phyloP scores from a whole-genome alignment of 495 filamentous ascomycete genomes.

The Viridothelium virens region DNA sequence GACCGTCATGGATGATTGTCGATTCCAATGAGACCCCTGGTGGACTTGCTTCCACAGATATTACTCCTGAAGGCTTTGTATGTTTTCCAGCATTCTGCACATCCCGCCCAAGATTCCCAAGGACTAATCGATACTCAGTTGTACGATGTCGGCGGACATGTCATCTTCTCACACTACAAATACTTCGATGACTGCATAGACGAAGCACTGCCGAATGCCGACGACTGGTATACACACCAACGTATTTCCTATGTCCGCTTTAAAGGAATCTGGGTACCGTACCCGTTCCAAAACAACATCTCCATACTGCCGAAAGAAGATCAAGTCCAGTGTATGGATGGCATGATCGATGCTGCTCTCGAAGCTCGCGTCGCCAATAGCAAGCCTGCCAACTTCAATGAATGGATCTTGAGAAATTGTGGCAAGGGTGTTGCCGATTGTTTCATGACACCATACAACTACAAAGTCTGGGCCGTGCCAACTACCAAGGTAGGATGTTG shows the following conservation, averaged over 20 bases:
- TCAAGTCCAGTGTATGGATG: conserved; percentile 89
- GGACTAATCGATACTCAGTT: conserved; percentile 50
- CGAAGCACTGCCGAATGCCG: conserved; percentile 84
- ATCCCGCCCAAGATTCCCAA: conserved; percentile 5
- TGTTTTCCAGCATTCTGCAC: conserved; percentile 39
- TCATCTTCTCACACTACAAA: conserved; percentile 99
- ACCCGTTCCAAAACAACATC: conserved; percentile 99
- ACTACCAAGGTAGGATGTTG: conserved; percentile 73
- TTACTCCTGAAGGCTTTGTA: conserved; percentile 96
- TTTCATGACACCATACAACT: conserved; percentile 99
- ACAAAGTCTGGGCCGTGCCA: conserved; percentile 98
- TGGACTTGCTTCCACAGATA: conserved; percentile 92
- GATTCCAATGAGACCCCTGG: conserved; percentile 90
- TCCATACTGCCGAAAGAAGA: conserved; percentile 97
- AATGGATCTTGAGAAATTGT: conserved; percentile 95
- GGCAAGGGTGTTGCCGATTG: conserved; percentile 84
- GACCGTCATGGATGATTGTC: conserved; percentile 91
- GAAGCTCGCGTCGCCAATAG: conserved; percentile 75
- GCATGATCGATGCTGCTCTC: conserved; percentile 91
- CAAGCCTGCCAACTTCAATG: conserved; percentile 93
- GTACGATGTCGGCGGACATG: conserved; percentile 98
- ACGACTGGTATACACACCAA: conserved; percentile 97
- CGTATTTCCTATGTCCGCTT: conserved; percentile 98
- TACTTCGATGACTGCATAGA: conserved; percentile 99
- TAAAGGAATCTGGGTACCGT: conserved; percentile 93